These are phyloP conservation scores for Pseudogymnoascus sp. DNA, from an alignment of 2,329 filamentous ascomycete genomes.

Conservation along the genomic window DNA sequence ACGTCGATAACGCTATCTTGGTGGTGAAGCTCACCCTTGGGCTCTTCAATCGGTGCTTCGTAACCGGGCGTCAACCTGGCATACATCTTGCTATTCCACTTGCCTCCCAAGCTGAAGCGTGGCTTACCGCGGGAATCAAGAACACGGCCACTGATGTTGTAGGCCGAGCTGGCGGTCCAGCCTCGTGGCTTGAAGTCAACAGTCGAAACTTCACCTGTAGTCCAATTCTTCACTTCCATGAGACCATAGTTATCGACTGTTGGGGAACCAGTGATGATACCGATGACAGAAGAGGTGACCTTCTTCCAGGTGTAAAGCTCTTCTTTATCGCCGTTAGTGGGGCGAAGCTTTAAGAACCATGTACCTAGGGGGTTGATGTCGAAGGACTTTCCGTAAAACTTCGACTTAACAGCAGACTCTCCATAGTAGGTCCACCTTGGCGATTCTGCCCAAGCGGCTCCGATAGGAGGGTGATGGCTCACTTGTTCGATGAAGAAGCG, in stretches of 20 bases:
- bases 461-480: constrained; percentile 91
- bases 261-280: constrained; percentile 94
- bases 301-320: constrained; percentile 99
- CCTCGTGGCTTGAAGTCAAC: constrained; percentile 92
- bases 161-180: constrained; percentile 90
- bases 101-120: constrained; percentile 80
- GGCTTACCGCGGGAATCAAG: constrained; percentile 71
- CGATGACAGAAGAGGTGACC: constrained; percentile 92
- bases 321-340: constrained; percentile 62
- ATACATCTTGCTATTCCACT: constrained; percentile 97
- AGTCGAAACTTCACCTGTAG: constrained; percentile 79
- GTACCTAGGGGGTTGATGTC: constrained; percentile 94
- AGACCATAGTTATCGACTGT: constrained; percentile 95
- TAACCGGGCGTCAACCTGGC: constrained; percentile 87
- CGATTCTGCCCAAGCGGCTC: constrained; percentile 86
- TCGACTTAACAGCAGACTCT: constrained; percentile 89
- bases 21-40: constrained; percentile 34
- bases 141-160: constrained; percentile 80
- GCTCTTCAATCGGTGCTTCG: constrained; percentile 61
- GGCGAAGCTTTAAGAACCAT: constrained; percentile 86
- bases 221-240: constrained; percentile 98
- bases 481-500: constrained; percentile 98
- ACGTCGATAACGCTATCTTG: constrained; percentile 51
- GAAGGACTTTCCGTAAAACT: constrained; percentile 96
- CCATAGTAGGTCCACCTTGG: constrained; percentile 96